These are phyloP conservation scores for Trichoderma koningiopsis DNA, from an alignment of 2,329 filamentous ascomycete species.

Conservation along the genomic window DNA sequence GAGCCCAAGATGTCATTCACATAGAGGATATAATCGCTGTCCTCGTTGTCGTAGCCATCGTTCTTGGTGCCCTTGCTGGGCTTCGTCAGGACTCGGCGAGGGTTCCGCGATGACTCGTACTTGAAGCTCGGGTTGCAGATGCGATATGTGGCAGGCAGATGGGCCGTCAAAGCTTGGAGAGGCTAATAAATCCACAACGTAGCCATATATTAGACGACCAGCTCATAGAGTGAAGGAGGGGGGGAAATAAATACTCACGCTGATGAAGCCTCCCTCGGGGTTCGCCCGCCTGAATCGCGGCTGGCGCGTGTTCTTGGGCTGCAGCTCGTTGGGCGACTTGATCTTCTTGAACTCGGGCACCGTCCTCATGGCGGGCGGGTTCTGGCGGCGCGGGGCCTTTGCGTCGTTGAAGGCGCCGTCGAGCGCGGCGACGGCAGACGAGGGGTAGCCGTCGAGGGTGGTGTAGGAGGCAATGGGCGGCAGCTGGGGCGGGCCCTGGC, in stretches of 20 bases:
- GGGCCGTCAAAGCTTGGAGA: slow-evolving; percentile 89
- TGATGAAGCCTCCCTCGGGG: slow-evolving; percentile 96
- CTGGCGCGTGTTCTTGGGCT: slow-evolving; percentile 81
- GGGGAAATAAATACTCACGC: slow-evolving; percentile 61
- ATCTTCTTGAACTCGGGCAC: slow-evolving; percentile 89
- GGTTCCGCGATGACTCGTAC: slow-evolving; percentile 97
- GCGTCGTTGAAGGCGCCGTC: slow-evolving; percentile 65
- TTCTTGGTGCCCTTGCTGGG: slow-evolving; percentile 99
- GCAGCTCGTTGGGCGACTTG: slow-evolving; percentile 70
- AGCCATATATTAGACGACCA: background rate
- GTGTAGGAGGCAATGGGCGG: slow-evolving; percentile 73
- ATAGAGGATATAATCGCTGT: slow-evolving; percentile 98
- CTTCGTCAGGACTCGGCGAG: slow-evolving; percentile 92
- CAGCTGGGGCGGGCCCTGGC: slow-evolving; percentile 67
- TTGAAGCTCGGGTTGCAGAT: slow-evolving; percentile 99
- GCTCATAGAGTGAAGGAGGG: background rate
- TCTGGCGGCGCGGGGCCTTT: slow-evolving; percentile 60
- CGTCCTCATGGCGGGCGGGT: slow-evolving; percentile 56
- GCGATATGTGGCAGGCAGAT: slow-evolving; percentile 91
- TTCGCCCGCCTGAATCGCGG: slow-evolving; percentile 91
- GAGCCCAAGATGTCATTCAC: slow-evolving; percentile 98
- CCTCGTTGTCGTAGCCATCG: slow-evolving; percentile 97
- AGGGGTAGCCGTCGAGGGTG: slow-evolving; percentile 71
- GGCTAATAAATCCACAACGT: slow-evolving; percentile 56
- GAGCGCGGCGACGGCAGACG: slow-evolving; percentile 69